Conservation (phyloP, 805 yeast species). For the Grigorovia transvaalensis region DNA sequence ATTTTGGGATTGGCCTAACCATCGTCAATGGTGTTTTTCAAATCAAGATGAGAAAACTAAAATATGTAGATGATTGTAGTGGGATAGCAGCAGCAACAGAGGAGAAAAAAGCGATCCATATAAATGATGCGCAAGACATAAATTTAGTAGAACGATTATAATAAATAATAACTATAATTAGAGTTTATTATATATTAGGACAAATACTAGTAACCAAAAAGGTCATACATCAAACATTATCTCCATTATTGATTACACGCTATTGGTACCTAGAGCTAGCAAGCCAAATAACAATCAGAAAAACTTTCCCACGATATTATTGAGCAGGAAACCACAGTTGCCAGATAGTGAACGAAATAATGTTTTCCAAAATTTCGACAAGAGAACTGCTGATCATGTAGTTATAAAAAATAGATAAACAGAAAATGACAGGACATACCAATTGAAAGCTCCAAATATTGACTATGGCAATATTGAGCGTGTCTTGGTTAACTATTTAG, state of each 20-base stretch:
- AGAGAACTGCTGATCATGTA: neutral
- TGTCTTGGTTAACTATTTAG: constrained; percentile 72
- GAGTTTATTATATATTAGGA: too few relatives aligned
- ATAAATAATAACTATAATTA: too few relatives aligned
- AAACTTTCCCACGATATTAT: too few relatives aligned
- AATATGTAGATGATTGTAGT: constrained; percentile 25
- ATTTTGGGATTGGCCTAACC: too few relatives aligned
- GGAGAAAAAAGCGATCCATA: constrained; percentile 32
- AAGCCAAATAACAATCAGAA: too few relatives aligned
- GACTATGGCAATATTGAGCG: constrained; percentile 47
- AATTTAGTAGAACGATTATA: constrained; percentile 1
- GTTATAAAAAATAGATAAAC: neutral
- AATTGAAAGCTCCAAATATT: constrained; percentile 21
- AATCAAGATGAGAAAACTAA: constrained; percentile 5
- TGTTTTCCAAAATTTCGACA: neutral
- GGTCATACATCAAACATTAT: too few relatives aligned
- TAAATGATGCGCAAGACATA: constrained; percentile 18
- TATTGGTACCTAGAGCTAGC: too few relatives aligned
- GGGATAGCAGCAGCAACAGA: neutral
- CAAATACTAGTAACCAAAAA: too few relatives aligned
- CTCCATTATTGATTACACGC: too few relatives aligned
- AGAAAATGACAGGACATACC: constrained; percentile 4
- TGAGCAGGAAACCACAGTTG: neutral
- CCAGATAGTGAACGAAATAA: neutral
- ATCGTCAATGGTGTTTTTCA: constrained; percentile 45